Percentiles rank a stretch among this genome's conserved stretches.
phyloP scores from a whole-genome alignment of 1,284 basidiomycete genomes.

The Boletellus sp. region DNA sequence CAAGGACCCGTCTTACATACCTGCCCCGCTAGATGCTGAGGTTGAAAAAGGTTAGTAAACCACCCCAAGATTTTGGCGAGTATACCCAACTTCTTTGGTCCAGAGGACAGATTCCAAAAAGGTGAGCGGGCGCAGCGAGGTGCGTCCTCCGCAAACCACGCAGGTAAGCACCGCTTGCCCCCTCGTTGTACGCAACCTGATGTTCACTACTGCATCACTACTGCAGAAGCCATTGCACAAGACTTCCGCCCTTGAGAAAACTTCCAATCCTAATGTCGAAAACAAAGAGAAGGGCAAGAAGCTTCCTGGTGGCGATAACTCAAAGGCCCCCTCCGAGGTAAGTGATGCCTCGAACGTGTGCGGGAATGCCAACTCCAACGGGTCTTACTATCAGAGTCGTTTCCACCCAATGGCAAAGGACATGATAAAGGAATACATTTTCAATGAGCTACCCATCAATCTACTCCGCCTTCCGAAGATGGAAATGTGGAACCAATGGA shows the following conservation, averaged over 20 bases:
- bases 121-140: not conserved
- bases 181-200: no score
- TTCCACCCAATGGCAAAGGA: not conserved
- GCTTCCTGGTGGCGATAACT: no score
- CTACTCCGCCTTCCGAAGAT: not conserved
- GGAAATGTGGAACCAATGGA: not conserved
- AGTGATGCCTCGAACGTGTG: not conserved
- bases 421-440: not conserved
- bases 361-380: no score
- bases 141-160: not conserved
- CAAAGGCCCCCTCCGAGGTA: not conserved
- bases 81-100: not conserved
- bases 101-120: not conserved
- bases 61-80: not conserved
- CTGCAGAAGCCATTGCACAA: no score
- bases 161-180: no score
- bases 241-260: no score
- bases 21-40: not conserved
- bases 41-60: not conserved
- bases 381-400: not conserved
- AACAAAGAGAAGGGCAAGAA: no score
- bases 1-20: no score
- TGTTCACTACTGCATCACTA: no score
- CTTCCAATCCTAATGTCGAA: no score
- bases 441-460: not conserved